These are phyloP conservation scores for Paraleonurus japonicus DNA, from an alignment of 257 asterid genomes.

Conservation along the genomic window DNA sequence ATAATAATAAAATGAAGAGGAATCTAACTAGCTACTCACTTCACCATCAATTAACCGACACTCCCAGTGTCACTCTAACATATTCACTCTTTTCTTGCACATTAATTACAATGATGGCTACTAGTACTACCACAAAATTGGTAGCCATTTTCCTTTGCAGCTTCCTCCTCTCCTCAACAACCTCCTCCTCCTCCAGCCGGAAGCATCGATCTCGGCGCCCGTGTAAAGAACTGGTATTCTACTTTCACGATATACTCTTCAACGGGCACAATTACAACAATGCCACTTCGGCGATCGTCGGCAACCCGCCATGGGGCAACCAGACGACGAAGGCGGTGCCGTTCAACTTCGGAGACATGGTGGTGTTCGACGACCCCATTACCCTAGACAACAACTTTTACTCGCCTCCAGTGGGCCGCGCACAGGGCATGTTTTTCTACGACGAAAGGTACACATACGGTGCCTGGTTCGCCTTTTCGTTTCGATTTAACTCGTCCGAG, in stretches of 20 bases:
- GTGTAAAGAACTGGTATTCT: constrained; percentile 33
- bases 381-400: constrained; percentile 67
- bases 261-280: constrained; percentile 52
- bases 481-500: constrained; percentile 53
- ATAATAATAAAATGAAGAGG: too few species aligned
- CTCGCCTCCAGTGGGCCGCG: constrained; percentile 68
- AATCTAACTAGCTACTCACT: too few species aligned
- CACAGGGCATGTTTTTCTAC: constrained; percentile 62
- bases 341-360: constrained; percentile 54
- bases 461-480: constrained; percentile 69
- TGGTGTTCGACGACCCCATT: constrained; percentile 72
- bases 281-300: constrained; percentile 61
- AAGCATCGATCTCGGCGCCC: constrained; percentile 8
- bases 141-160: constrained; percentile 12
- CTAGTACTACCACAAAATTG: neutral
- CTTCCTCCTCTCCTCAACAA: constrained; percentile 21
- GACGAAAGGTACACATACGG: constrained; percentile 36
- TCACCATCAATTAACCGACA: too few species aligned
- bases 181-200: constrained; percentile 11
- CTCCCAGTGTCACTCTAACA: too few species aligned
- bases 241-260: constrained; percentile 67
- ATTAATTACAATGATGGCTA: neutral
- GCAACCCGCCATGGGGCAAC: constrained; percentile 68
- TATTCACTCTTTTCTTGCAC: too few species aligned
- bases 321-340: constrained; percentile 41